Evolutionary conservation across 1,139 yeast species (phyloP).

Genomic region (Taiozyma sp.): DNA sequence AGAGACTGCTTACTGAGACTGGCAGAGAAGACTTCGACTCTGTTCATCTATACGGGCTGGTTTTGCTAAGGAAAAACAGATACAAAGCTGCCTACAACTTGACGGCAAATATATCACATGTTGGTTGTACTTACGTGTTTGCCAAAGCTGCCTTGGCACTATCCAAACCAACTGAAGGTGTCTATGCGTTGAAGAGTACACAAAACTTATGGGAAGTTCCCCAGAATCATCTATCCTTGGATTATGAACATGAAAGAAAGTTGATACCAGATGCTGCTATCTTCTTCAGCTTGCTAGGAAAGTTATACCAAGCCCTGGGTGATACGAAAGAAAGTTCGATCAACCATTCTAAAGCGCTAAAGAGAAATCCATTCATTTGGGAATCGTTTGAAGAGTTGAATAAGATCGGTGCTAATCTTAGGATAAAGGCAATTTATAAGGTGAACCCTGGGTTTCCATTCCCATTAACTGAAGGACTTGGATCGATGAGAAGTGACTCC

Average conservation of each 20-base stretch:
- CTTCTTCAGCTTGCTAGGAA: constrained; percentile 65
- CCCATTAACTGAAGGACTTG: constrained; percentile 1
- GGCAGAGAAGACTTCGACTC: constrained; percentile 40
- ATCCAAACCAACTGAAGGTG: constrained; percentile 58
- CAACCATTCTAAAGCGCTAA: constrained; percentile 64
- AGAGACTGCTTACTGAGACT: constrained; percentile 56
- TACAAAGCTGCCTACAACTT: constrained; percentile 57
- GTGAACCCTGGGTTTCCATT: constrained; percentile 9
- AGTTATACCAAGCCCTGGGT: constrained; percentile 53
- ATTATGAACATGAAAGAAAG: constrained; percentile 33
- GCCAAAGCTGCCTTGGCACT: constrained; percentile 61
- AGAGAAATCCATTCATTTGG: constrained; percentile 75
- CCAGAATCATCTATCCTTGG: constrained; percentile 7
- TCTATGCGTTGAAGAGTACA: constrained; percentile 48
- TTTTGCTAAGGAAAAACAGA: constrained; percentile 50
- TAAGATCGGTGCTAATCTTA: constrained; percentile 63
- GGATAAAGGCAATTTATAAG: constrained; percentile 57
- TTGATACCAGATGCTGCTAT: constrained; percentile 60
- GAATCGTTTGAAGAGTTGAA: constrained; percentile 82
- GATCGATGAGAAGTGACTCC: constrained; percentile 7
- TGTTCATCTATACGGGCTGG: constrained; percentile 59
- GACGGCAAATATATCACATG: constrained; percentile 43
- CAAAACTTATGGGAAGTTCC: constrained; percentile 28
- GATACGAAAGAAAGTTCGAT: constrained; percentile 63
- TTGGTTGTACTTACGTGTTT: constrained; percentile 70